Evolutionary conservation across 495 filamentous ascomycete genomes (phyloP).

Genomic region (Tuber indicum): DNA sequence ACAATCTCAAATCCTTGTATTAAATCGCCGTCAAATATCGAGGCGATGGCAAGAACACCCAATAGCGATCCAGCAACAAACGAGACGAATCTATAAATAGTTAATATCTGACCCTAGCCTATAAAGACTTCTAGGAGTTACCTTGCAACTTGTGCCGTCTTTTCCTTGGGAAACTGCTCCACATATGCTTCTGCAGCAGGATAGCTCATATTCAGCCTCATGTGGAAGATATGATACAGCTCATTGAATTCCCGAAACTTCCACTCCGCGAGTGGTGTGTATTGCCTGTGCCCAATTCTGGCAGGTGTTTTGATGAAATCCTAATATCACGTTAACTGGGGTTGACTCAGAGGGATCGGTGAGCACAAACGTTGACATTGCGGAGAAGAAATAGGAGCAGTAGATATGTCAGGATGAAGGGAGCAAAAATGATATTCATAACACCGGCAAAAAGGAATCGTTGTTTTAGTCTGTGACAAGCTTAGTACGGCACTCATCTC

Average conservation of each 20-base stretch:
- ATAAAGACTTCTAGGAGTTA: conserved; percentile 10
- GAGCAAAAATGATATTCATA: conserved; percentile 78
- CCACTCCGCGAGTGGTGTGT: conserved; percentile 92
- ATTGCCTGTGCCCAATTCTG: conserved; percentile 71
- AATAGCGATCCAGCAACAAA: conserved; percentile 81
- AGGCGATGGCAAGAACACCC: conserved; percentile 71
- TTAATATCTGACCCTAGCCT: conserved; percentile 5
- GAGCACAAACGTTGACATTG: conserved; percentile 67
- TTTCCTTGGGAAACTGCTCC: conserved; percentile 93
- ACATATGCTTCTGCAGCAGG: conserved; percentile 87
- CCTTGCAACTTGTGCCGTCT: conserved; percentile 67
- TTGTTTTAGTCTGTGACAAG: conserved; percentile 51
- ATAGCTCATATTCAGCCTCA: conserved; percentile 86
- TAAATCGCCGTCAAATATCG: conserved; percentile 78
- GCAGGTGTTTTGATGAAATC: conserved; percentile 92
- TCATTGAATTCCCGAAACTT: conserved; percentile 99
- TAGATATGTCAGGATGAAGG: conserved; percentile 75
- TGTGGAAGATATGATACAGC: conserved; percentile 81
- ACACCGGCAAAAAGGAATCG: conserved; percentile 75
- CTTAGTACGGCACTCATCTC: conserved; percentile 13
- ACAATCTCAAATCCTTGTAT: conserved; percentile 90
- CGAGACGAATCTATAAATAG: conserved; percentile 58
- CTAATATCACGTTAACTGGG: conserved; percentile 41
- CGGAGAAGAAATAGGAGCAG: conserved; percentile 82
- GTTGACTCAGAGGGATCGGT: not conserved